Evolutionary conservation across 306 rosid genomes (phyloP).

Genomic region (Begonia masoniana): DNA sequence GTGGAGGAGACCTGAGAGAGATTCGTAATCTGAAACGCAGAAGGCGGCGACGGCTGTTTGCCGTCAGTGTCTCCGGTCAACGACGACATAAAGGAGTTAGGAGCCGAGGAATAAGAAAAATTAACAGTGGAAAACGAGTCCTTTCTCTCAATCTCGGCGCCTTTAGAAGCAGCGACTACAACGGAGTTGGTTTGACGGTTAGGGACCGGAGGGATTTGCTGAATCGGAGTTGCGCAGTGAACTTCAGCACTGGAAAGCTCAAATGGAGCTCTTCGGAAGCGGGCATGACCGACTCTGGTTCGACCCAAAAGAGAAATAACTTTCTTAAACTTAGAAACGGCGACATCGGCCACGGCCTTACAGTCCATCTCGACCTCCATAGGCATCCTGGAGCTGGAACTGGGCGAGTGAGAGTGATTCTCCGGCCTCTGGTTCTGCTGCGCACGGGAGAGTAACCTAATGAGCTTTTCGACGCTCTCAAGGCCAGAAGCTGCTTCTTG

Average conservation of each 20-base stretch:
- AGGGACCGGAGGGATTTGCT: conserved; percentile 58
- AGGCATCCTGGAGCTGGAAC: conserved; percentile 1
- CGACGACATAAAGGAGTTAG: conserved; percentile 53
- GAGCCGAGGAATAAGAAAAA: conserved; percentile 42
- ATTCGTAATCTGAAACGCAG: conserved; percentile 55
- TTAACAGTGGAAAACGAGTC: conserved; percentile 44
- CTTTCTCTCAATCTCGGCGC: conserved; percentile 17
- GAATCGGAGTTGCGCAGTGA: conserved; percentile 53
- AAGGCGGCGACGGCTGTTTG: conserved; percentile 27
- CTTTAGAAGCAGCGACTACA: neutral
- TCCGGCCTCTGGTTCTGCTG: conserved; percentile 20
- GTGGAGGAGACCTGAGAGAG: conserved; percentile 46
- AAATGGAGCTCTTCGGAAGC: conserved; percentile 65
- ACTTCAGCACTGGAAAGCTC: neutral
- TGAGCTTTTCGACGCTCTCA: conserved; percentile 53
- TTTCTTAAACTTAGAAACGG: conserved; percentile 68
- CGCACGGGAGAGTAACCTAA: conserved; percentile 21
- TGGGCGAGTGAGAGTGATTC: conserved; percentile 11
- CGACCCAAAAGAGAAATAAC: conserved; percentile 81
- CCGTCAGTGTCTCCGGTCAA: conserved; percentile 48
- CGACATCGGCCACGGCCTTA: conserved; percentile 54
- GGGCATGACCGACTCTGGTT: conserved; percentile 78
- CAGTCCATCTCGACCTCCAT: conserved; percentile 45
- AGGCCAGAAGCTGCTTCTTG: conserved; percentile 75
- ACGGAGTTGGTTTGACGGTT: neutral